Evolutionary conservation across 176 grass and related monocot species (phyloP).

Genomic region (Phoenix dactylifera): DNA sequence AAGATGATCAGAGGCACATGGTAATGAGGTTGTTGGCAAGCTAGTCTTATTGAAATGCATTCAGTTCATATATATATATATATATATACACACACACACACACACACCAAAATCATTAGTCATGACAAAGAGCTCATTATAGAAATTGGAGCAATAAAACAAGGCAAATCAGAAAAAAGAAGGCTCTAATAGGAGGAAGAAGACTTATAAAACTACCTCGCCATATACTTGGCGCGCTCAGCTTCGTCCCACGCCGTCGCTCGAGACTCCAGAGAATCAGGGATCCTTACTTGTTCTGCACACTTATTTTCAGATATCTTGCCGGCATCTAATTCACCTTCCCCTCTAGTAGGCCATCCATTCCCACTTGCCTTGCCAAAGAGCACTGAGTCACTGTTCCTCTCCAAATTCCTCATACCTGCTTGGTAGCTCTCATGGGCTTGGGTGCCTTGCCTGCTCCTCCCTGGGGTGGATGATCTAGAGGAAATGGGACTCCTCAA

Average conservation of each 20-base stretch:
- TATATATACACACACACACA: too few relatives aligned
- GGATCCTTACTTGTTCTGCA: neutral
- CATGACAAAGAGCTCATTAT: too few relatives aligned
- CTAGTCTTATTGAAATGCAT: too few relatives aligned
- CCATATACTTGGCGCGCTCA: constrained; percentile 72
- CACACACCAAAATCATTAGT: too few relatives aligned
- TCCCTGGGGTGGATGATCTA: constrained; percentile 50
- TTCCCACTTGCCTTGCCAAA: neutral
- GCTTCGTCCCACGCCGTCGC: constrained; percentile 80
- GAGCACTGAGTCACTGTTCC: neutral
- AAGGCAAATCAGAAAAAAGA: too few relatives aligned
- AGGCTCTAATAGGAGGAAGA: too few relatives aligned
- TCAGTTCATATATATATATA: too few relatives aligned
- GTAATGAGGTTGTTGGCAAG: too few relatives aligned
- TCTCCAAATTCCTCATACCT: constrained; percentile 19
- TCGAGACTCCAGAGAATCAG: constrained; percentile 48
- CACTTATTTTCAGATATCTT: constrained; percentile 10
- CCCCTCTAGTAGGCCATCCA: constrained; percentile 1
- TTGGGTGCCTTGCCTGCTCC: constrained; percentile 26
- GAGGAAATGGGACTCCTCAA: constrained; percentile 64
- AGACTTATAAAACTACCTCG: constrained; percentile 35
- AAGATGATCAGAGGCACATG: too few relatives aligned
- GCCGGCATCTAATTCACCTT: neutral
- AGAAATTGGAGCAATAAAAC: too few relatives aligned
- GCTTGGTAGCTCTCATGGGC: constrained; percentile 16